Conservation (phyloP, 2,329 filamentous ascomycete species). For the Nothopassalora personata region DNA sequence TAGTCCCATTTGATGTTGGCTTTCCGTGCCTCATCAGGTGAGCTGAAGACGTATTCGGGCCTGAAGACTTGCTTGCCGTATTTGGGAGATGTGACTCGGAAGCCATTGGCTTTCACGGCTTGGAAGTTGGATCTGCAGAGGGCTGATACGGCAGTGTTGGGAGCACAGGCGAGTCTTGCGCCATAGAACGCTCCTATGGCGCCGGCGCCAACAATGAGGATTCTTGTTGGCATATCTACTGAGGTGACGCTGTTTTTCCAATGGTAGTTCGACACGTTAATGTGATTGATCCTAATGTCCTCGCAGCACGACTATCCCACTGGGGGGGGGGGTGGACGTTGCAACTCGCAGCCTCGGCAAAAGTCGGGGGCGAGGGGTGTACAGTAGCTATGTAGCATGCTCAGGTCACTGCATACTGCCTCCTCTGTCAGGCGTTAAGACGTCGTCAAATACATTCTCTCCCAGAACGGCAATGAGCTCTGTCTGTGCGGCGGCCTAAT, state of each 20-base stretch:
- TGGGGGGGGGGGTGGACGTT: background rate
- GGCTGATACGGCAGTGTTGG: conserved; percentile 57
- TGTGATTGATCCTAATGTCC: background rate
- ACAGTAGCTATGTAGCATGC: too few species aligned
- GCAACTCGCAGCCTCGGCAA: background rate
- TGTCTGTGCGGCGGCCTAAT: too few species aligned
- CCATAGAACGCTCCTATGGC: conserved; percentile 69
- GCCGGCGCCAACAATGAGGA: conserved; percentile 64
- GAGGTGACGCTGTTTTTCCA: background rate
- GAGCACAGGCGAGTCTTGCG: conserved; percentile 53
- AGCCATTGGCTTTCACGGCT: conserved; percentile 56
- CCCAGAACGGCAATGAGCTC: too few species aligned
- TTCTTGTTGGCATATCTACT: background rate
- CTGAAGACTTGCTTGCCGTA: conserved; percentile 63
- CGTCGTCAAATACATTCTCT: too few species aligned
- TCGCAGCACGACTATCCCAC: background rate
- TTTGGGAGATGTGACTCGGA: conserved; percentile 58
- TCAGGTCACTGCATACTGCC: too few species aligned
- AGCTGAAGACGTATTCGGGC: conserved; percentile 57
- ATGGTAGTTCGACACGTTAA: background rate
- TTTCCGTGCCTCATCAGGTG: conserved; percentile 50
- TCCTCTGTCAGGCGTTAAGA: too few species aligned
- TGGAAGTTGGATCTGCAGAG: conserved; percentile 69
- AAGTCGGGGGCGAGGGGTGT: background rate
- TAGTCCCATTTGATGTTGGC: conserved; percentile 53